Evolutionary conservation across 345 rosid species (phyloP), one percentile per base, ranked within the genome.

Genomic region (Adansonia digitata): DNA sequence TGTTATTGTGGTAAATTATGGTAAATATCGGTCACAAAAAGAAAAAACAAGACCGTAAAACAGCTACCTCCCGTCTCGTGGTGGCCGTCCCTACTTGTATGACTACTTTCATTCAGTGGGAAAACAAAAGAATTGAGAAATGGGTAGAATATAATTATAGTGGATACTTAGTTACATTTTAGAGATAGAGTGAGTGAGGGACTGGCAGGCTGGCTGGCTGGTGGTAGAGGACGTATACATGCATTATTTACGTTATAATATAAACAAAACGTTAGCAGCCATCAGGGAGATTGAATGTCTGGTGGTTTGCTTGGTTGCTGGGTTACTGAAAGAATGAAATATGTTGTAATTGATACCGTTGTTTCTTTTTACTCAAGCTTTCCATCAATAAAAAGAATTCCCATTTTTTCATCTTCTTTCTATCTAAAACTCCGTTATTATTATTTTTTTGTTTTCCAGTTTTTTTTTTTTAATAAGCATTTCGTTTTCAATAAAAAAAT

Each of bases 221-320:
- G 82, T 77, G 75, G 85, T 76, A 27, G 81, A 80, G 78, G 82
- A 77, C 74, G 22, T 81, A 85, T 87, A 85, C 80, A 79, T 87
- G 83, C n/a, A n/a, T n/a, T 85, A 78, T 78, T 85, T 79, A 80
- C 77, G 88, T 84, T 81, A 79, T 79, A 79, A 84, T 82, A 80
- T 85, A 85, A 87, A 85, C 86, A 80, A 69, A 79, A 17, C 76
- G 76, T 75, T 77, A 82, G 85, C 76, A 71, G 82, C 81, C 80
- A 63, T 71, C 79, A 67, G 86, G 83, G 85, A 81, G 76, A 73
- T 76, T 15, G 82, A 83, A 76, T 69, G 80, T 69, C 74, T 79
- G 86, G 88, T 76, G 85, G 85, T 82, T n/a, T 86, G 73, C 80
- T 85, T 79, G 66, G 60, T 68, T 74, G 72, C 79, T 80, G 84